A percentile compares a stretch with the other conserved stretches of the same genome.
Evolutionary conservation across 208 protist genomes (phyloP).

Genomic region (Wallacemonas sp.): DNA sequence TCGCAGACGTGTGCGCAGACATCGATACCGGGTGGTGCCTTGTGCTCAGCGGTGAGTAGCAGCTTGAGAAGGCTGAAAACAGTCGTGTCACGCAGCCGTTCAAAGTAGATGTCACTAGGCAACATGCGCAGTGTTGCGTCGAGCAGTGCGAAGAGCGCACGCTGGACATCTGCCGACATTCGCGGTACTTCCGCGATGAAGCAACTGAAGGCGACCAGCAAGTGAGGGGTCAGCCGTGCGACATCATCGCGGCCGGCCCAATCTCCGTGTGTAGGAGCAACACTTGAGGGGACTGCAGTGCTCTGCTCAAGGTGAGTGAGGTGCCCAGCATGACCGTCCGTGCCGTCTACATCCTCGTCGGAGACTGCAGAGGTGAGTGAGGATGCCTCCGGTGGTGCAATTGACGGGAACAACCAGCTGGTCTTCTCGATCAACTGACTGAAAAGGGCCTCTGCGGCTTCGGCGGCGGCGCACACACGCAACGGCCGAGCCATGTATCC

Average conservation of each 20-base stretch:
- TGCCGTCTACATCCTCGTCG: too few species aligned
- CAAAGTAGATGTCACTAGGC: slow-evolving; percentile 28
- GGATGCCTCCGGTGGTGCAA: not conserved
- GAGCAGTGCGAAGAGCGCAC: slow-evolving; percentile 15
- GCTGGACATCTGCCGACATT: slow-evolving; percentile 10
- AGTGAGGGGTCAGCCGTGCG: slow-evolving; percentile 20
- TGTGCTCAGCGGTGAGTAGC: slow-evolving; percentile 16
- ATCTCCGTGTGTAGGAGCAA: not conserved
- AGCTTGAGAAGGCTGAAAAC: slow-evolving; percentile 29
- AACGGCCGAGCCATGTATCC: slow-evolving; percentile 35
- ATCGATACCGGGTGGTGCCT: not conserved
- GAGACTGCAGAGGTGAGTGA: too few species aligned
- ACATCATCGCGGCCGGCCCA: slow-evolving; percentile 11
- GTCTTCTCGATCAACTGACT: slow-evolving; percentile 14
- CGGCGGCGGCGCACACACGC: slow-evolving; percentile 5
- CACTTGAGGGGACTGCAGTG: too few species aligned
- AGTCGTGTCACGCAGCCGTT: slow-evolving; percentile 16
- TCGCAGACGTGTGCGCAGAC: slow-evolving; percentile 4
- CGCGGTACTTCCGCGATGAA: slow-evolving; percentile 28
- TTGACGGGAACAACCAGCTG: slow-evolving; percentile 15
- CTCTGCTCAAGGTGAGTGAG: too few species aligned
- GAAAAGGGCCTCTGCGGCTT: slow-evolving; percentile 12
- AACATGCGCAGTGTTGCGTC: slow-evolving; percentile 23
- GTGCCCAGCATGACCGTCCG: too few species aligned
- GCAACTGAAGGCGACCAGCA: slow-evolving; percentile 30